phyloP scores from a whole-genome alignment of 1,284 basidiomycete species.

The Farysia itapuensis region DNA sequence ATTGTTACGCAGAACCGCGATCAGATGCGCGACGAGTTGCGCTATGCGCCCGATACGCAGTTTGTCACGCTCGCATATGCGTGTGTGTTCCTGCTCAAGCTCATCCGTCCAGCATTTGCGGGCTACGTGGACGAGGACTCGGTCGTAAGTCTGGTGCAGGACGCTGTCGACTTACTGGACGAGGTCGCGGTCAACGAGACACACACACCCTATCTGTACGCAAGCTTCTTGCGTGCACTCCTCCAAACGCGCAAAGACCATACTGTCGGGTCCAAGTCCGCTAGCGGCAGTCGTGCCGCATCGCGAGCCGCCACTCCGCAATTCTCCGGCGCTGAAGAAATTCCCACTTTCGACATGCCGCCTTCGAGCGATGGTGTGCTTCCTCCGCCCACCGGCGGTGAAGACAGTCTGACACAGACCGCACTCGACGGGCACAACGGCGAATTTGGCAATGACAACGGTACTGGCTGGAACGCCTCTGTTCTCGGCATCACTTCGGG shows the following conservation, averaged over 20 bases:
- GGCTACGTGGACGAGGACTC: conserved; percentile 69
- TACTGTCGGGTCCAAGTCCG: conserved; percentile 25
- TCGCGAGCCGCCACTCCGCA: conserved; percentile 30
- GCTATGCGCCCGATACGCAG: conserved; percentile 85
- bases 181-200: conserved; percentile 52
- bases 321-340: conserved; percentile 4
- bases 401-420: conserved; percentile 1
- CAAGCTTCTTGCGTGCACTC: conserved; percentile 48
- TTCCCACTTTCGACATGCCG: not conserved
- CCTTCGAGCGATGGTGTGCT: not conserved
- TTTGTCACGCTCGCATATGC: conserved; percentile 90
- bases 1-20: conserved; percentile 44
- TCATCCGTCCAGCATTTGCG: conserved; percentile 78
- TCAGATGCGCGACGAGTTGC: conserved; percentile 64
- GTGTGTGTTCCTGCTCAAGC: conserved; percentile 67
- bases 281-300: conserved; percentile 24
- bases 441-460: conserved; percentile 1
- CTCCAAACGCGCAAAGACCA: conserved; percentile 48
- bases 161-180: conserved; percentile 69
- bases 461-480: conserved; percentile 9
- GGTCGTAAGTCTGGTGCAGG: conserved; percentile 73
- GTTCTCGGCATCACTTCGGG: conserved; percentile 24
- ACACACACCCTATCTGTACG: conserved; percentile 54
- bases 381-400: not conserved
- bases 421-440: conserved; percentile 4